A percentile compares a stretch with the other conserved stretches of the same genome.
Conservation (phyloP, 768 basidiomycete species). For the Termitomyces sp. region DNA sequence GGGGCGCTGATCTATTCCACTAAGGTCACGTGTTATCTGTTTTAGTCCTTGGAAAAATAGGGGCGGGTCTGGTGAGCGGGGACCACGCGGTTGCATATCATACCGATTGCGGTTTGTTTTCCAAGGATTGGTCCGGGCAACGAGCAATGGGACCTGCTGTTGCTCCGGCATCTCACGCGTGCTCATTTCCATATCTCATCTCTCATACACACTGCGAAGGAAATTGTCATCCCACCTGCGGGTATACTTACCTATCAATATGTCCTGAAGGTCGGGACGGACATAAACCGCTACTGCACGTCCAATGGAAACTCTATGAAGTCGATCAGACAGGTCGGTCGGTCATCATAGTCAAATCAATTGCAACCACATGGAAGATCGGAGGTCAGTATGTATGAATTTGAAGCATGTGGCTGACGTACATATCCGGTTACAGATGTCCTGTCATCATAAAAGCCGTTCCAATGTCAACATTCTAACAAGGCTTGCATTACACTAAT, state of each 20-base stretch:
- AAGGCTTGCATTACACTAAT: constrained; percentile 3
- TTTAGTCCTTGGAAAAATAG: neutral
- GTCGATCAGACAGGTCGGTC: neutral
- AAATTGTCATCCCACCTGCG: neutral
- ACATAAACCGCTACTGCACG: neutral
- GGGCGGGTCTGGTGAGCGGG: neutral
- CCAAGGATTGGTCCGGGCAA: neutral
- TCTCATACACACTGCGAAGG: neutral
- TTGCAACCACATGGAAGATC: neutral
- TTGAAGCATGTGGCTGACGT: constrained; percentile 4
- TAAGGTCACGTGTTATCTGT: neutral
- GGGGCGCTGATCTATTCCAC: neutral
- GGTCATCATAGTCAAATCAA: neutral
- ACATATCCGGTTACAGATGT: neutral
- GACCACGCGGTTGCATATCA: neutral
- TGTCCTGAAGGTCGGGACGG: neutral
- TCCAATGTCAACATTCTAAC: neutral
- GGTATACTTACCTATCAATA: neutral
- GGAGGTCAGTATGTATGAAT: neutral
- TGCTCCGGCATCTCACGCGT: too few species aligned
- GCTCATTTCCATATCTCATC: neutral
- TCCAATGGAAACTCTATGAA: neutral
- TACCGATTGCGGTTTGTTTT: neutral
- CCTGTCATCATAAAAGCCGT: neutral
- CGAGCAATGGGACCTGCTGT: neutral